Evolutionary conservation across 139 green algal genomes (phyloP).

Genomic region (Tetradesmus obliquus): DNA sequence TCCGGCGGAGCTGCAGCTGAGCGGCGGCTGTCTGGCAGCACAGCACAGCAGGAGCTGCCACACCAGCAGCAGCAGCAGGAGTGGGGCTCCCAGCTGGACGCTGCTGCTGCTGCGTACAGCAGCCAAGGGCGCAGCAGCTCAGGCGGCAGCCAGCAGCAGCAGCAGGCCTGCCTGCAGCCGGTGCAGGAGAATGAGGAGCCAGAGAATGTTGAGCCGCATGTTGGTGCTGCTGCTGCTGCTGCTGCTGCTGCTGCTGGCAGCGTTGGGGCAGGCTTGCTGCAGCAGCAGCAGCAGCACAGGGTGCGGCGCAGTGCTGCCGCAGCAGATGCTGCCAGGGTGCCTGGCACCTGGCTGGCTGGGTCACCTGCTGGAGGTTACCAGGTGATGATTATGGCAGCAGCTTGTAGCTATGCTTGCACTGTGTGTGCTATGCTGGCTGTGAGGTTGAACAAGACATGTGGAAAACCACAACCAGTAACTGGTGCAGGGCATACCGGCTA

Average conservation of each 20-base stretch:
- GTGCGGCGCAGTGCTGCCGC: background rate
- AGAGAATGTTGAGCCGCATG: background rate
- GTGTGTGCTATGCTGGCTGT: no score
- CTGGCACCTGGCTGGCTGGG: background rate
- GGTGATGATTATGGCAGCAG: background rate
- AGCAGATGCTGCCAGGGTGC: background rate
- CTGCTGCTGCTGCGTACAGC: background rate
- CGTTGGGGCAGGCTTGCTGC: background rate
- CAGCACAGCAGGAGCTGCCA: background rate
- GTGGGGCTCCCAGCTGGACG: background rate
- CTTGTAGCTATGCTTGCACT: no score
- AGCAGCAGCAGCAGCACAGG: constrained; percentile 16
- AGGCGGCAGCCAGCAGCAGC: constrained; percentile 1
- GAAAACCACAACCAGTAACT: no score
- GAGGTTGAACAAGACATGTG: no score
- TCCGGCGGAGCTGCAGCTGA: background rate
- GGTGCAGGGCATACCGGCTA: no score
- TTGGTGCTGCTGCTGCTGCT: background rate
- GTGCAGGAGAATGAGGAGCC: background rate
- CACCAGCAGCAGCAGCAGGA: constrained; percentile 6
- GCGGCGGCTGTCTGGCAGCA: background rate
- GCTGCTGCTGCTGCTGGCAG: background rate
- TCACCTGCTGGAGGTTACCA: background rate
- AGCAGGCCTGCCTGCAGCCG: background rate
- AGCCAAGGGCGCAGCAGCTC: background rate